Conservation (phyloP, 2,329 filamentous ascomycete genomes). For the Ambrosiella beaveri region DNA sequence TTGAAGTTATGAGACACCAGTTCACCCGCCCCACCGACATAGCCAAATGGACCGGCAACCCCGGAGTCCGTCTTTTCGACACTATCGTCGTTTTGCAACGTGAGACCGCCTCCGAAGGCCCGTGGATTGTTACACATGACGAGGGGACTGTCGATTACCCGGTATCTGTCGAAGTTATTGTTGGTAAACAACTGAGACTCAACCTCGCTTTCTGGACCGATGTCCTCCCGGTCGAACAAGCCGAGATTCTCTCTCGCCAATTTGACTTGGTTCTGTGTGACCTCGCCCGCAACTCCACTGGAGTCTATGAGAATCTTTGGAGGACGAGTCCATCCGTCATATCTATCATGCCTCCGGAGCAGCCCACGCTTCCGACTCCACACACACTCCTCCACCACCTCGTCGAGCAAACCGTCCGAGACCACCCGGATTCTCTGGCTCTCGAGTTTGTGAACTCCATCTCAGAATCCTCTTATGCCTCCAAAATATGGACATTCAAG, state of each 20-base stretch:
- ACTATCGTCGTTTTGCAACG: slow-evolving; percentile 67
- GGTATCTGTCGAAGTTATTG: slow-evolving; percentile 64
- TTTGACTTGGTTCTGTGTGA: slow-evolving; percentile 50
- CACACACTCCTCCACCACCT: slow-evolving; percentile 57
- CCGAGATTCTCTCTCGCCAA: slow-evolving; percentile 47
- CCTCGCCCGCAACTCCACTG: slow-evolving; percentile 33
- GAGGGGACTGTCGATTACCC: slow-evolving; percentile 58
- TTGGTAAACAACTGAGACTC: slow-evolving; percentile 35
- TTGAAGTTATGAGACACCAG: slow-evolving; percentile 49
- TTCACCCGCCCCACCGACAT: slow-evolving; percentile 54
- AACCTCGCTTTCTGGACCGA: slow-evolving; percentile 49
- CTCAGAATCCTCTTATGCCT: slow-evolving; percentile 18
- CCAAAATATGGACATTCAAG: slow-evolving; percentile 49
- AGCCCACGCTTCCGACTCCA: slow-evolving; percentile 37
- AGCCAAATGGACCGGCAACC: slow-evolving; percentile 51
- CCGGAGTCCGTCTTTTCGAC: slow-evolving; percentile 57
- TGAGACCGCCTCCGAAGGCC: slow-evolving; percentile 27
- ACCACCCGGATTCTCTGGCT: slow-evolving; percentile 43
- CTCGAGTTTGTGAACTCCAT: slow-evolving; percentile 57
- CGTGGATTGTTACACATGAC: slow-evolving; percentile 49
- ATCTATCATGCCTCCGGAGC: slow-evolving; percentile 47
- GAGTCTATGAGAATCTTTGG: slow-evolving; percentile 22
- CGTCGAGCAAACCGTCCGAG: slow-evolving; percentile 45
- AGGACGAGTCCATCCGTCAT: slow-evolving; percentile 27
- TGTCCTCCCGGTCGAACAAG: slow-evolving; percentile 52